Evolutionary conservation across 1,284 basidiomycete species (phyloP).

Genomic region (Wallemia ichthyophaga): DNA sequence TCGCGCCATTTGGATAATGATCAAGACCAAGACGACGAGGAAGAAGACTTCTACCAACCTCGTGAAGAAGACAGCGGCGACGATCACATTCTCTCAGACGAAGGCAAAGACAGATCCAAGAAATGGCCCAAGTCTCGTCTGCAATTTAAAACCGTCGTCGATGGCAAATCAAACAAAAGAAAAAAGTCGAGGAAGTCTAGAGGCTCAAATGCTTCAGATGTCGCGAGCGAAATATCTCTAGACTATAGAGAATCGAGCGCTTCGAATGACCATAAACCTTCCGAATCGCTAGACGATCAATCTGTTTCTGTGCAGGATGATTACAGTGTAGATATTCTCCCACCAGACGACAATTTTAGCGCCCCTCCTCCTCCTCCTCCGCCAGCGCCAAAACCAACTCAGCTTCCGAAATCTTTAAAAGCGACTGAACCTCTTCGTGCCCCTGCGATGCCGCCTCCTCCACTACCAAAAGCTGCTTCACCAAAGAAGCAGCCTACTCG

Average conservation of each 20-base stretch:
- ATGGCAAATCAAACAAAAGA: constrained; percentile 19
- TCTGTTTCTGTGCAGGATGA: constrained; percentile 2
- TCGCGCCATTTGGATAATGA: too few relatives aligned
- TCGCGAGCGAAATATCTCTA: neutral
- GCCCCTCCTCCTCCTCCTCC: neutral
- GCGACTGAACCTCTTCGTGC: neutral
- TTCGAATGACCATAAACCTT: neutral
- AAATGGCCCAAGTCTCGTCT: constrained; percentile 22
- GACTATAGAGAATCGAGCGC: constrained; percentile 1
- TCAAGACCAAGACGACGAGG: constrained; percentile 10
- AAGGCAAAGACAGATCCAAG: constrained; percentile 19
- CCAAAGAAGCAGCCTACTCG: neutral
- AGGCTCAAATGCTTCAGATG: neutral
- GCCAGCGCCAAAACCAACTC: neutral
- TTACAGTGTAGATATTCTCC: neutral
- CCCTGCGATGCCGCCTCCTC: neutral
- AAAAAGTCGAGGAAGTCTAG: constrained; percentile 1
- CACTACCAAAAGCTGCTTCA: neutral
- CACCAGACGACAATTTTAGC: neutral
- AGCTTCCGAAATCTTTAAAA: neutral
- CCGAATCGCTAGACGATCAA: neutral
- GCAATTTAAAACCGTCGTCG: neutral
- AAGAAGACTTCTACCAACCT: constrained; percentile 48
- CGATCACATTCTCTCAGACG: constrained; percentile 19
- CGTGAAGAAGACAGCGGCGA: constrained; percentile 29